Base-by-base conservation (phyloP, 805 yeast species). In the Lachancea lanzarotensis region DNA sequence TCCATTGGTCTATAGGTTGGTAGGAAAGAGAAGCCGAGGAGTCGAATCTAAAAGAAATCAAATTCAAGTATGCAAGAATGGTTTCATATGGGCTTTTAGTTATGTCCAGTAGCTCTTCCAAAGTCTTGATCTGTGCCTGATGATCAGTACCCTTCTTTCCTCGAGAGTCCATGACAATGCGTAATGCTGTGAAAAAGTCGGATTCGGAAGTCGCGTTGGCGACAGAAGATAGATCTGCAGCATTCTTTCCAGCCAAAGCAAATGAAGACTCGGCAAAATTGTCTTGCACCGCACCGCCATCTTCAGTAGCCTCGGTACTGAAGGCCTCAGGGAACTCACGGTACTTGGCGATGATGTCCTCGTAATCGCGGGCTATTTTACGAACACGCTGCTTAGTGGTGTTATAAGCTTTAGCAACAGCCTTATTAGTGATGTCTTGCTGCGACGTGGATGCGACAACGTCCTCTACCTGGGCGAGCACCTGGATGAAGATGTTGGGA, bases 131-230 rank as follows among this genome's bases (percentile, higher is more conserved):
- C 67, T 91, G 95, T 65, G 86, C 95, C 51, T 63, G 65, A 52
- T 82, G 79, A 65, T 91, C 96, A 51, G 88, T 84, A 65, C 87
- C 89, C 74, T 87, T 91, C 74, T 90, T 90, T 73, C 98, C 98
- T 70, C 98, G 82, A 40, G 89, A 75, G 67, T 93, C 98, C 48
- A 84, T 71, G 46, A 93, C 81, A 44, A 79, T 67, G 63, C 82
- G 77, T 63, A 93, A 74, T 30, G 84, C 78, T 46, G 80, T 71
- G 71, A 90, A 88, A 45, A 89, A 80, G 45, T 71, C 74, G 15
- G 69, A 72, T 46, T 63, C 69, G 18, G 62, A 63, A 9, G 67
- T 61, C 30, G 63, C 63, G 20, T 55, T 47, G 13, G 63, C 65
- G 16, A 56, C 57, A 5, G 68, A 57, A 5, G 66, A 54, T 37